These are phyloP conservation scores for Blastobotrys terrestris DNA, from an alignment of 805 yeast species.

Conservation along the genomic window DNA sequence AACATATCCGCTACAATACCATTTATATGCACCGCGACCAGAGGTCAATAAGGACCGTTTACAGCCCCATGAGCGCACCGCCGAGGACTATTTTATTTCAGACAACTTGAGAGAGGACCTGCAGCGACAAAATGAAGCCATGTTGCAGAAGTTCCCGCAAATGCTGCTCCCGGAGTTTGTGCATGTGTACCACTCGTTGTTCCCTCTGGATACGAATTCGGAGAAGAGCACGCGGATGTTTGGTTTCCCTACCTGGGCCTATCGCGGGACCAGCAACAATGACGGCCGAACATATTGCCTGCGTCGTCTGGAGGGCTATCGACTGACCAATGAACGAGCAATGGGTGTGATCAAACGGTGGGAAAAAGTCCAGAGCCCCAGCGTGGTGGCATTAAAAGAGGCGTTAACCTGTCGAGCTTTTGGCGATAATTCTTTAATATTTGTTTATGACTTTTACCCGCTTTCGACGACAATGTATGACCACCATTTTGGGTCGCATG, in stretches of 20 bases:
- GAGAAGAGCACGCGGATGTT: constrained; percentile 29
- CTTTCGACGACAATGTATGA: constrained; percentile 64
- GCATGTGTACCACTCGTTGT: constrained; percentile 77
- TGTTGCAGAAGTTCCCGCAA: constrained; percentile 59
- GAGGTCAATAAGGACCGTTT: constrained; percentile 46
- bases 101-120: constrained; percentile 64
- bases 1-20: constrained; percentile 56
- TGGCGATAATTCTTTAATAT: constrained; percentile 68
- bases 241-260: constrained; percentile 55
- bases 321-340: constrained; percentile 49
- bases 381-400: constrained; percentile 60
- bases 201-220: constrained; percentile 58
- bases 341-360: constrained; percentile 61
- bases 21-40: constrained; percentile 84
- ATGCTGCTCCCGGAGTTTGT: constrained; percentile 66
- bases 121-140: constrained; percentile 71
- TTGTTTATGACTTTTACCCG: constrained; percentile 84
- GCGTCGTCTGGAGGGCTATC: constrained; percentile 61
- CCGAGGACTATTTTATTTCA: constrained; percentile 65
- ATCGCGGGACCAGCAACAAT: constrained; percentile 70
- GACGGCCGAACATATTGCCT: constrained; percentile 77
- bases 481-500: constrained; percentile 47
- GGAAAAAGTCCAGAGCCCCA: constrained; percentile 46
- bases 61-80: constrained; percentile 64
- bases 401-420: constrained; percentile 84